These are phyloP conservation scores for Saccharomycopsis selenospora DNA, from an alignment of 805 yeast species.

Conservation along the genomic window DNA sequence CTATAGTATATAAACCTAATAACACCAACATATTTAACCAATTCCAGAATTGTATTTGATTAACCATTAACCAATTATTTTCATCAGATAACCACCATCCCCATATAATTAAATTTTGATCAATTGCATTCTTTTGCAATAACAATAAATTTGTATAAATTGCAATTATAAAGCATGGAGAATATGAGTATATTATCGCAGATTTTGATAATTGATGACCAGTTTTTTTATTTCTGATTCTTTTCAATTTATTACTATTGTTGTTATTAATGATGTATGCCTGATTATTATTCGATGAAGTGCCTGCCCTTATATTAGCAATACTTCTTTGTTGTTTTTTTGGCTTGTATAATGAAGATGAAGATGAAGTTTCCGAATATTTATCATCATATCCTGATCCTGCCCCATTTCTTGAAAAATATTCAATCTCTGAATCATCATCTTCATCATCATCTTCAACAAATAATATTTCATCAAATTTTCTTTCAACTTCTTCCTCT, in stretches of 20 bases:
- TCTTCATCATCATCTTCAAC: slow-evolving; percentile 3
- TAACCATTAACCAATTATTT: slow-evolving; percentile 29
- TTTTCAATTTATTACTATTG: slow-evolving; percentile 5
- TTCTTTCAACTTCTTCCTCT: background rate
- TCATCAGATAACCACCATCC: slow-evolving; percentile 37
- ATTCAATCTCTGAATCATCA: slow-evolving; percentile 3
- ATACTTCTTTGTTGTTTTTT: no score
- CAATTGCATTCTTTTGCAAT: slow-evolving; percentile 75
- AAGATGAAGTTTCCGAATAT: no score
- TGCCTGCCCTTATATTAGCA: no score
- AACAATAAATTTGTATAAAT: slow-evolving; percentile 91
- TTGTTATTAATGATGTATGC: no score
- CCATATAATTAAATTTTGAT: slow-evolving; percentile 55
- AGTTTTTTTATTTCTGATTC: background rate
- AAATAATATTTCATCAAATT: background rate
- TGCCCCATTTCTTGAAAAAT: no score
- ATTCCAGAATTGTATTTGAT: slow-evolving; percentile 96
- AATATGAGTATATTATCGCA: slow-evolving; percentile 71
- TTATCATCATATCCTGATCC: no score
- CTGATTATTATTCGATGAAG: no score
- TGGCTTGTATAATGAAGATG: no score
- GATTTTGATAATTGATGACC: slow-evolving; percentile 23
- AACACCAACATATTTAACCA: slow-evolving; percentile 89
- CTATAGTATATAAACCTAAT: slow-evolving; percentile 71
- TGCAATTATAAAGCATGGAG: slow-evolving; percentile 91